Conservation (phyloP, 176 grass and related monocot species). For the Carex cristatella region DNA sequence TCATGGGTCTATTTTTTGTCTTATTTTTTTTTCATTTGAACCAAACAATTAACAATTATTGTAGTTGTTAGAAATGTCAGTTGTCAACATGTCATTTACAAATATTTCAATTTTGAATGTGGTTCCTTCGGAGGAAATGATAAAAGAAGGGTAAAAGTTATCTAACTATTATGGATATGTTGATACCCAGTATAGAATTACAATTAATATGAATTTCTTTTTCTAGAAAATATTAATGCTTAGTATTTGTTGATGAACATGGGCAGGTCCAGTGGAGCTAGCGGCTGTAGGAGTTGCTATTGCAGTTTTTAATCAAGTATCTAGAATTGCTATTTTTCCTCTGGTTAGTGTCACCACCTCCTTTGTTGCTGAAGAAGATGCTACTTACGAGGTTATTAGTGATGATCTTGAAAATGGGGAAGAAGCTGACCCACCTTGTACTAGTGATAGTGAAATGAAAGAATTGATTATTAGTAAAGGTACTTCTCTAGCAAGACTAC, state of each 20-base stretch:
- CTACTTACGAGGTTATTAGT: slow-evolving; percentile 20
- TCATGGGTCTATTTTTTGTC: not conserved
- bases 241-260: slow-evolving; percentile 18
- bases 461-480: slow-evolving; percentile 39
- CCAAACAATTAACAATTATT: not conserved
- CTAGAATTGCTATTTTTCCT: slow-evolving; percentile 79
- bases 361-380: slow-evolving; percentile 96
- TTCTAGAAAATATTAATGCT: not conserved
- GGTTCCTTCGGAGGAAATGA: not conserved
- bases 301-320: slow-evolving; percentile 88
- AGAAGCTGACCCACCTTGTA: slow-evolving; percentile 15
- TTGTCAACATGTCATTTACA: not conserved
- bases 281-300: slow-evolving; percentile 85
- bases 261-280: slow-evolving; percentile 68
- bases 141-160: not conserved
- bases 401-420: slow-evolving; percentile 29
- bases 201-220: not conserved
- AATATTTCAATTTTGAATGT: not conserved
- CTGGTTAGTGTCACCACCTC: slow-evolving; percentile 93
- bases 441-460: slow-evolving; percentile 42
- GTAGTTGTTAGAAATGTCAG: not conserved
- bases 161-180: not conserved
- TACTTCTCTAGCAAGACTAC: slow-evolving; percentile 10
- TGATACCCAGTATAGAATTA: not conserved
- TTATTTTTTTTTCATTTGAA: not conserved